Conservation (phyloP, 345 rosid genomes). For the Eucalyptus regnans region DNA sequence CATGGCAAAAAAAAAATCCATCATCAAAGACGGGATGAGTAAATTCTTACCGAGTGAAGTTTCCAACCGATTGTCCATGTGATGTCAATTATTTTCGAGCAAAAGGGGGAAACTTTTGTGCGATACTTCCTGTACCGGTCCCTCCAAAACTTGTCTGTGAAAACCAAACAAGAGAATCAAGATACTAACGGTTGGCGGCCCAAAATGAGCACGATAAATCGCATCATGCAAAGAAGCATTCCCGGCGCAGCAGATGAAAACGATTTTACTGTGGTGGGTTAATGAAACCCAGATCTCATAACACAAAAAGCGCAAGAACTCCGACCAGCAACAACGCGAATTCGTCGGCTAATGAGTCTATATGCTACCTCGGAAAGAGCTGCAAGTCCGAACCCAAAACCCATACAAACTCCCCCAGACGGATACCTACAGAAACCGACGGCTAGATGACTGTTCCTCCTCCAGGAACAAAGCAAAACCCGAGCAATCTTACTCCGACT, state of each 20-base stretch:
- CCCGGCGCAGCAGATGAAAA: neutral
- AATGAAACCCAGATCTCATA: neutral
- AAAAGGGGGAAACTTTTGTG: neutral
- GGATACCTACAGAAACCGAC: neutral
- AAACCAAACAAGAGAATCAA: neutral
- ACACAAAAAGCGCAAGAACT: neutral
- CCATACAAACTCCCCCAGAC: neutral
- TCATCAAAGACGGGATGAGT: neutral
- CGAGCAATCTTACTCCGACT: neutral
- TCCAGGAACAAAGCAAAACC: neutral
- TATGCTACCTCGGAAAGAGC: neutral
- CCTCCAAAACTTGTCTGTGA: neutral
- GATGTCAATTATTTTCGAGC: neutral
- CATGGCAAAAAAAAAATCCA: neutral
- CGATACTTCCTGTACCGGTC: neutral
- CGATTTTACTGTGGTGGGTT: neutral
- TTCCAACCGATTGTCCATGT: neutral
- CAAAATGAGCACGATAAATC: neutral
- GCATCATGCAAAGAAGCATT: neutral
- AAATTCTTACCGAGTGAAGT: neutral
- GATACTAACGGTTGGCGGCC: neutral
- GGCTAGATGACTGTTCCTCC: neutral
- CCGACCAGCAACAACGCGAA: neutral
- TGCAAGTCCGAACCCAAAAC: neutral
- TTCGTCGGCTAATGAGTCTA: neutral